Base-by-base conservation (phyloP, 495 filamentous ascomycete species). In the Podospora anserina region DNA sequence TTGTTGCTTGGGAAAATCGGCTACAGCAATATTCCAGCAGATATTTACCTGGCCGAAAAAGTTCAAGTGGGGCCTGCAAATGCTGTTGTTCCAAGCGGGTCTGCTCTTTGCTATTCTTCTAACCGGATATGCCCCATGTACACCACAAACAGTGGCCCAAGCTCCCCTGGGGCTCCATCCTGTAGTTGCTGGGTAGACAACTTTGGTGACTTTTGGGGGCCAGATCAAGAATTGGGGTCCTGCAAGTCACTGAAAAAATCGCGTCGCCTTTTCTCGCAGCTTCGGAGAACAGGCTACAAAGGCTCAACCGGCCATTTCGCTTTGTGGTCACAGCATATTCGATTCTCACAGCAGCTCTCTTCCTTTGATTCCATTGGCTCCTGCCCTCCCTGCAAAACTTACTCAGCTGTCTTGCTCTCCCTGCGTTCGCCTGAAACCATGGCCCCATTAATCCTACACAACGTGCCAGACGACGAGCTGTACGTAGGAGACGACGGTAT, bases 401-500 rank as follows among this genome's bases (percentile, higher is more conserved):
- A 58, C 19, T 20, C n/a, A 26, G 19, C 59, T n/a, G 5, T n/a
- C 59, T 3, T 4, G 4, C 16, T 27, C 27, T 27, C 27, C 28
- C 20, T 28, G 59, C 18, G 15, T 30, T 27, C 39, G 18, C 63
- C 66, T 69, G 66, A 61, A 74, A 70, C 39, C 63, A 87, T 86
- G 85, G 78, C 83, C 44, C 85, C 85, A 58, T 76, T 87, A 57
- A 85, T 87, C 70, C 75, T 87, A 28, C 85, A 87, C 75, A 86
- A 87, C 71, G 85, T 87, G 28, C 84, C 85, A 61, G 84, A 86
- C 69, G 84, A 86, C 32, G 85, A 87, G 71, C 80, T 85, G 16
- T 87, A 86, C 68, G 77, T 83, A 13, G 85, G 85, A 61, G 82
- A 85, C 55, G 85, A 87, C 75, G 85, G 85, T 61, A 73, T 86